A percentile compares a stretch with the other conserved stretches of the same genome.
Conservation (phyloP, 768 basidiomycete species). For the Kwoniella botswanensis region DNA sequence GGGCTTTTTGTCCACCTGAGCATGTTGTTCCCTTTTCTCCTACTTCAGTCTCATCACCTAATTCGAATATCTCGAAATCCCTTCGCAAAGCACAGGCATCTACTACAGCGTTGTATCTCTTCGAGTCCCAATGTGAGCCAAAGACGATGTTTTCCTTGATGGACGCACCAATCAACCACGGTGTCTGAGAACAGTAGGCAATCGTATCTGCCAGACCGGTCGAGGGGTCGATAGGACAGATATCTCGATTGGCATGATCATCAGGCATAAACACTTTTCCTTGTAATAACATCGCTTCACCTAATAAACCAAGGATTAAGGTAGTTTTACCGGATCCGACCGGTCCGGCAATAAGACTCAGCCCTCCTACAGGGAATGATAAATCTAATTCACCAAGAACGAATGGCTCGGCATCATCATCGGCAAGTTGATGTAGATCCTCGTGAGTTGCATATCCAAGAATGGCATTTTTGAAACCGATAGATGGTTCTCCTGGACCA, state of each 20-base stretch:
- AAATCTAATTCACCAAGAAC: conserved; percentile 45
- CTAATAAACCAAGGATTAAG: conserved; percentile 50
- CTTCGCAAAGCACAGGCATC: conserved; percentile 52
- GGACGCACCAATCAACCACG: conserved; percentile 54
- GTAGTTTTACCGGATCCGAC: conserved; percentile 56
- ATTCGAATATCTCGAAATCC: conserved; percentile 61
- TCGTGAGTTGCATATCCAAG: conserved; percentile 41
- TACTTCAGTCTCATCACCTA: conserved; percentile 58
- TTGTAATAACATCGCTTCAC: conserved; percentile 50
- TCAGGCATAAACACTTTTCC: conserved; percentile 57
- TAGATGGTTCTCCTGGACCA: conserved; percentile 48
- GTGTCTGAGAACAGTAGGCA: conserved; percentile 54
- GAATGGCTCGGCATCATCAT: conserved; percentile 45
- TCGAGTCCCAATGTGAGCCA: conserved; percentile 49
- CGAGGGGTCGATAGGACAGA: conserved; percentile 48
- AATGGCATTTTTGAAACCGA: conserved; percentile 58
- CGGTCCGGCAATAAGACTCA: conserved; percentile 52
- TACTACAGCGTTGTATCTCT: conserved; percentile 50
- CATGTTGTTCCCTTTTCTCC: conserved; percentile 58
- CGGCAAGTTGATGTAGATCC: conserved; percentile 16
- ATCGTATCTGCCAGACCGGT: conserved; percentile 53
- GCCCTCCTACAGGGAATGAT: conserved; percentile 45
- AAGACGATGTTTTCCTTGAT: conserved; percentile 56
- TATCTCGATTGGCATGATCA: conserved; percentile 52
- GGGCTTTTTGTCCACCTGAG: conserved; percentile 52